Evolutionary conservation across 225 moss, liverwort and hornwort species (phyloP), one percentile per base, ranked within the genome.

Genomic region (Sphagnum tenellum): DNA sequence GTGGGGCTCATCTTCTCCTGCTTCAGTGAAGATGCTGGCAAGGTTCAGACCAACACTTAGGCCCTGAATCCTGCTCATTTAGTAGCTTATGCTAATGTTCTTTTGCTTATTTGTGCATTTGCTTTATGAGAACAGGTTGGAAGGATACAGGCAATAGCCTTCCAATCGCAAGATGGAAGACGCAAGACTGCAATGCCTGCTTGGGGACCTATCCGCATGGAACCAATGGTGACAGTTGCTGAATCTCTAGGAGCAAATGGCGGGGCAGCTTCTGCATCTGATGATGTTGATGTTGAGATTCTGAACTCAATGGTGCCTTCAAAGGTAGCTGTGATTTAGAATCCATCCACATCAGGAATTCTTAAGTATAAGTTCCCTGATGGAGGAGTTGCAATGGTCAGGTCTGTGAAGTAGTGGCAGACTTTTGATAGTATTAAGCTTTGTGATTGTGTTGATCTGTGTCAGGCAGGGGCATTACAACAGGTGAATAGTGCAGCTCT

Each of bases 1-100:
- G 84, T 98, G 11, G 98, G 98, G 29, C 81, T 98, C 56, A 98
- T 98, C 66, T 89, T 98, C 64, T 93, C 98, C 3, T 98, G 98
- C 72, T 98, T 98, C 69, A 98, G 93, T 70, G 90, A 98, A 74
- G 93, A 98, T 67, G 66, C 75, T 70, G 86, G 78, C 74, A 93
- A 93, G 69, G 80, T 9, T 11, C 0, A n/a, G 46, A 29, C 29
- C 29, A 29, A 29, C 29, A 29, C 29, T 29, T 29, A 29, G 29
- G 29, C 29, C 29, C 29, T 29, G 29, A 29, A 29, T 29, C 29
- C 29, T 29, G 29, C 29, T 29, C 29, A 29, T 29, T 29, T 29
- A 29, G 13, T 56, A 9, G 9, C 55, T 56, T 9, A 5, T 52
- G 52, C 52, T 2, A 5, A 9, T 2, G 2, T 52, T 52, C 52